These are phyloP conservation scores for Beta vulgaris DNA, from an alignment of 148 eudicot species.

Conservation along the genomic window DNA sequence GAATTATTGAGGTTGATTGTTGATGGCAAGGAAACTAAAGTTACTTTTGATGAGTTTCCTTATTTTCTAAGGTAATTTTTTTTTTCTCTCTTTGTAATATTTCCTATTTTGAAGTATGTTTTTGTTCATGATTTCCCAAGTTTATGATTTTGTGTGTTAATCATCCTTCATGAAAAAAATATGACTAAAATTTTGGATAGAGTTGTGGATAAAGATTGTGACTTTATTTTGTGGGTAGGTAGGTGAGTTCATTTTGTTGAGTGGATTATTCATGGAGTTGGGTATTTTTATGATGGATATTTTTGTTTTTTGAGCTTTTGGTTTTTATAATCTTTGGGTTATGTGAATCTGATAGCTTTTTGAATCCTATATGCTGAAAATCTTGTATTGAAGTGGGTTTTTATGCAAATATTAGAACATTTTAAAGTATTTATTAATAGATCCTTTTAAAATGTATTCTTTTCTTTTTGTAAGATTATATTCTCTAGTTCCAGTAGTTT, in stretches of 20 bases:
- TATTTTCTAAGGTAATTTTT: conserved; percentile 62
- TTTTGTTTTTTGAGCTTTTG: not conserved
- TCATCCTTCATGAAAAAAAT: not conserved
- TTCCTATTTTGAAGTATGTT: too few relatives aligned
- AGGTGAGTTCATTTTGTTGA: conserved; percentile 6
- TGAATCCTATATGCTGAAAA: conserved; percentile 2
- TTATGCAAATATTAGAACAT: not conserved
- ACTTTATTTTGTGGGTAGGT: not conserved
- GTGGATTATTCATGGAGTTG: conserved; percentile 3
- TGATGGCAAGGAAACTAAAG: conserved; percentile 54
- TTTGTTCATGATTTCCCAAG: not conserved
- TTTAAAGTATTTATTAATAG: not conserved
- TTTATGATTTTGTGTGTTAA: not conserved
- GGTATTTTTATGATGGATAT: not conserved
- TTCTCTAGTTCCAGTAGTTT: not conserved
- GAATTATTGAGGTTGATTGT: conserved; percentile 54
- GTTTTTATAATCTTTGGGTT: not conserved
- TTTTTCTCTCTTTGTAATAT: not conserved
- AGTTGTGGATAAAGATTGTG: conserved; percentile 13
- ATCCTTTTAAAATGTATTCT: conserved; percentile 12
- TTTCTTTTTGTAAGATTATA: not conserved
- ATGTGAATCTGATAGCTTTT: conserved; percentile 9
- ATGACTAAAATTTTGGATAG: not conserved
- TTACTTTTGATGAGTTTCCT: conserved; percentile 73
- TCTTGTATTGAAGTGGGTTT: conserved; percentile 10